These are phyloP conservation scores for Metschnikowia picachoensis DNA, from an alignment of 805 yeast genomes.

Conservation along the genomic window DNA sequence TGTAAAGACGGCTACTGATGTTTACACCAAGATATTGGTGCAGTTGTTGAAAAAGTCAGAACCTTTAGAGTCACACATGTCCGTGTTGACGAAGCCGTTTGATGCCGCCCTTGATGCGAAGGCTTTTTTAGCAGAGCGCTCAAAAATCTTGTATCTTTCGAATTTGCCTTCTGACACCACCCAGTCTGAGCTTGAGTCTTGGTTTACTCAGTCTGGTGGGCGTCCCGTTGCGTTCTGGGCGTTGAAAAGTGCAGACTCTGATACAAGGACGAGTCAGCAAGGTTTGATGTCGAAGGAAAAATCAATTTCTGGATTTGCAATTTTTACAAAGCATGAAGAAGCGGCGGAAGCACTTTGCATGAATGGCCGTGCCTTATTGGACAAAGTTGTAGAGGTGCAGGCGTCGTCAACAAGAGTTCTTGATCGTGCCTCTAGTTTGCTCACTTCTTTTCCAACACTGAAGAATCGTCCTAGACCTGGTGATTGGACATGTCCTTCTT, in stretches of 20 bases:
- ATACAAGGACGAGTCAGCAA: conserved; percentile 11
- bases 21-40: conserved; percentile 43
- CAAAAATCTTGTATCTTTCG: conserved; percentile 74
- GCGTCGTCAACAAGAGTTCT: conserved; percentile 78
- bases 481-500: conserved; percentile 96
- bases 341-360: conserved; percentile 73
- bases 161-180: conserved; percentile 84
- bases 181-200: conserved; percentile 82
- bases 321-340: conserved; percentile 80
- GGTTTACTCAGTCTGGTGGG: conserved; percentile 87
- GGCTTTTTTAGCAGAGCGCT: conserved; percentile 64
- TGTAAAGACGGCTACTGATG: conserved; percentile 32
- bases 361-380: conserved; percentile 76
- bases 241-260: conserved; percentile 50
- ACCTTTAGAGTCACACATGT: conserved; percentile 47
- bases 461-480: conserved; percentile 91
- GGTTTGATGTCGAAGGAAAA: conserved; percentile 36
- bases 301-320: conserved; percentile 71
- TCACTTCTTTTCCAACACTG: conserved; percentile 82
- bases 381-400: conserved; percentile 75
- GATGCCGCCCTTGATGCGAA: conserved; percentile 72
- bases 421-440: conserved; percentile 76
- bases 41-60: conserved; percentile 46
- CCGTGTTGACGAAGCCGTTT: conserved; percentile 66
- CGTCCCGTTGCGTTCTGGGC: conserved; percentile 91